Evolutionary conservation across 257 asterid genomes (phyloP).

Genomic region (Nicotiana paniculata): DNA sequence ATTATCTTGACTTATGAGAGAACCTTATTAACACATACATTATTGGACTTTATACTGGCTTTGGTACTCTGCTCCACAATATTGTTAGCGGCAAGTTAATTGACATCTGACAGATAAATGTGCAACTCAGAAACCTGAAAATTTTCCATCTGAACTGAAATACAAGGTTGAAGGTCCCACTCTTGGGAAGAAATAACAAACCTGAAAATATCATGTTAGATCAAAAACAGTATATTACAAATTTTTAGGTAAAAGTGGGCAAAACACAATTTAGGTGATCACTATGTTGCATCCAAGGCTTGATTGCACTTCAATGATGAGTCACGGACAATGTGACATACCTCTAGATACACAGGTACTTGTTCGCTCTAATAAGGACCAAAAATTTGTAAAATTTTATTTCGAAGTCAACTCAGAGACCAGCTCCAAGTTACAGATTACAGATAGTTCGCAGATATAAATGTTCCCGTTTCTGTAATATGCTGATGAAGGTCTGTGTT

Average conservation of each 20-base stretch:
- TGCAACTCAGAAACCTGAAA: background rate
- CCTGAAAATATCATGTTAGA: background rate
- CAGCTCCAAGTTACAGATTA: background rate
- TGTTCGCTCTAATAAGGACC: background rate
- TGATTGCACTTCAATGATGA: background rate
- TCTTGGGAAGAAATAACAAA: background rate
- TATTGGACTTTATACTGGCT: background rate
- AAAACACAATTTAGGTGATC: background rate
- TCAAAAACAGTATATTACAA: background rate
- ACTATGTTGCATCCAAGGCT: background rate
- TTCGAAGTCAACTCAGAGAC: background rate
- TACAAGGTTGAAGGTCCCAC: background rate
- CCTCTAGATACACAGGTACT: too few species aligned
- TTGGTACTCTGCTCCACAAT: background rate
- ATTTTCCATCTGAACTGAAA: background rate
- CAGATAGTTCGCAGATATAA: background rate
- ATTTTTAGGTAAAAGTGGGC: background rate
- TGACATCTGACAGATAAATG: background rate
- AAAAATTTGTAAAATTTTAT: too few species aligned
- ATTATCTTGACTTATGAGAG: too few species aligned
- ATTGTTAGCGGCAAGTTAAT: background rate
- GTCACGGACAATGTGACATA: background rate
- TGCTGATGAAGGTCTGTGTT: too few species aligned
- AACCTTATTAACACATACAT: background rate
- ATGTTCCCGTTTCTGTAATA: too few species aligned